Evolutionary conservation across 257 asterid genomes (phyloP), one percentile per base, ranked within the genome.

Genomic region (Nemophila menziesii): DNA sequence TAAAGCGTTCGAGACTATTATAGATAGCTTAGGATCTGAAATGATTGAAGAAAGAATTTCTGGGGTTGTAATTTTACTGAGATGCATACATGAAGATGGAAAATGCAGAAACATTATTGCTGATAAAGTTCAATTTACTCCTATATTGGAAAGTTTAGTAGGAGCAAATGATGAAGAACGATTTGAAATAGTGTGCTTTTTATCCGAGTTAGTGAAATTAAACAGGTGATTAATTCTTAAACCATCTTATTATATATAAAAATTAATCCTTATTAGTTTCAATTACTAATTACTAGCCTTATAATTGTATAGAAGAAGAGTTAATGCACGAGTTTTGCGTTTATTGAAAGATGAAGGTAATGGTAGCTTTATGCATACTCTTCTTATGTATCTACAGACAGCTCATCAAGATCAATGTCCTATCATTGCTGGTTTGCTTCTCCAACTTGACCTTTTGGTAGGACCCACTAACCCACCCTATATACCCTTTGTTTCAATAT

Each of bases 381-480:
- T 81, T 62, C 80, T 85, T 21, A 57, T 58, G 26, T 76, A 71
- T 60, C 86, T 78, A 16, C 92, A 85, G 56, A 65, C 48, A 48
- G 73, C 90, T 19, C 71, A 29, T 27, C 70, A 37, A 17, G 71
- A 78, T 44, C 83, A 75, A 49, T 61, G 82, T 55, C 92, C 96
- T 2, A 51, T 65, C 18, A 71, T 78, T 52, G 92, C 92, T 18
- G 92, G 92, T 43, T 68, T 85, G 33, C 80, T 85, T 48, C 87
- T 85, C 50, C 96, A 81, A 44, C 92, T 85, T 33, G 96, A 81
- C 59, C 80, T 85, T 51, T 67, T 81, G 61, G 95, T 85, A 61
- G 33, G 64, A 39, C 34, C 19, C 14, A 43, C 46, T 34, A 45
- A 39, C 57, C 51, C 57, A 20, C 33, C 45, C 34, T 3, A n/a